phyloP scores from a whole-genome alignment of 116 monocot species.

The Thalassia testudinum region DNA sequence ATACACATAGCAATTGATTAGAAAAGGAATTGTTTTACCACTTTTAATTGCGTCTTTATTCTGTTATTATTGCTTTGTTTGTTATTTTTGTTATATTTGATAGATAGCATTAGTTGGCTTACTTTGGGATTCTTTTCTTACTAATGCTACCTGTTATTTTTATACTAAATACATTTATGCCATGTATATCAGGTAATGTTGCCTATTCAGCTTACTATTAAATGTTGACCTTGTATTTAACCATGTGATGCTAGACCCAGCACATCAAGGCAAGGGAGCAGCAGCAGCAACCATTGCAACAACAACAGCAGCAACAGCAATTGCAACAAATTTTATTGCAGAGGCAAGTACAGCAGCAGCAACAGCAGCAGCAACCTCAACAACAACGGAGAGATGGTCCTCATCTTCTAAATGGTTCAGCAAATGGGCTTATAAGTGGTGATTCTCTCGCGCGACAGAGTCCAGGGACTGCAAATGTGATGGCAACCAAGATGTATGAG shows the following conservation, averaged over 20 bases:
- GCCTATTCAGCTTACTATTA: too few relatives aligned
- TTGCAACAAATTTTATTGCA: constrained; percentile 22
- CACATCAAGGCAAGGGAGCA: constrained; percentile 43
- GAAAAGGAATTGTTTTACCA: too few relatives aligned
- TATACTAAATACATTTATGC: background rate
- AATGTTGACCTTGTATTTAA: background rate
- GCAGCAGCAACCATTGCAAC: constrained; percentile 28
- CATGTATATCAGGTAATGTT: too few relatives aligned
- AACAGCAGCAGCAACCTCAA: constrained; percentile 34
- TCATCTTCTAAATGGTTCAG: constrained; percentile 29
- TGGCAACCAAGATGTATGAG: constrained; percentile 76
- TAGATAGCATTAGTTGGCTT: too few relatives aligned
- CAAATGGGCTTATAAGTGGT: constrained; percentile 29
- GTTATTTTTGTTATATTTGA: too few relatives aligned
- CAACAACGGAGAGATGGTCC: constrained; percentile 36
- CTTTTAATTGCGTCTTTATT: too few relatives aligned
- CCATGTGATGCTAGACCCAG: constrained; percentile 26
- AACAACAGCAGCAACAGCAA: constrained; percentile 21
- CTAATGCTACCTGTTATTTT: background rate
- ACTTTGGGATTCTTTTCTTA: too few relatives aligned
- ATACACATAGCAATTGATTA: too few relatives aligned
- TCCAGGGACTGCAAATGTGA: constrained; percentile 49
- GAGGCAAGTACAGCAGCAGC: constrained; percentile 20
- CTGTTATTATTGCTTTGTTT: too few relatives aligned
- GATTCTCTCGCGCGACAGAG: constrained; percentile 45